Evolutionary conservation across 441 rosid species (phyloP).

Genomic region (Gossypium davidsonii): DNA sequence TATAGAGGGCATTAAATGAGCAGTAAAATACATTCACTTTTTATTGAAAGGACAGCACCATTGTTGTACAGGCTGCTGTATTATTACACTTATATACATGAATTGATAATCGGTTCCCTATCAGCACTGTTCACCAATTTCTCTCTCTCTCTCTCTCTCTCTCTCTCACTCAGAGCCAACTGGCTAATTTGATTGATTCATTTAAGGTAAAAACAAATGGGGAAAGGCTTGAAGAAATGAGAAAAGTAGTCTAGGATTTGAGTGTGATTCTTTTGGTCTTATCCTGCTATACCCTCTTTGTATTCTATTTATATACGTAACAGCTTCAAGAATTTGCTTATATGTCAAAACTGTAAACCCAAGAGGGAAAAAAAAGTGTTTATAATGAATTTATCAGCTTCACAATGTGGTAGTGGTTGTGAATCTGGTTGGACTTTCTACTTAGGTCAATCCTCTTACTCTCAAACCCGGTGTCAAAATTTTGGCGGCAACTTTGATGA

Average conservation of each 20-base stretch:
- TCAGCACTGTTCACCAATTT: conserved; percentile 18
- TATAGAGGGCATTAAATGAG: neutral
- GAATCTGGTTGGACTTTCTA: conserved; percentile 88
- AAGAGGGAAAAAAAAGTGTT: neutral
- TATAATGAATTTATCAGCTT: conserved; percentile 47
- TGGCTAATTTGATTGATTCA: conserved; percentile 44
- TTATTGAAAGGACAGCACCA: conserved; percentile 15
- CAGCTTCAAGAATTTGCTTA: neutral
- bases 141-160: neutral
- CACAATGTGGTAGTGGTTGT: conserved; percentile 55
- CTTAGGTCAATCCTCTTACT: conserved; percentile 52
- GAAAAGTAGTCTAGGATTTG: conserved; percentile 40
- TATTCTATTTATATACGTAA: conserved; percentile 19
- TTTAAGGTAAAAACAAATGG: conserved; percentile 18
- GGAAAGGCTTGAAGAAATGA: conserved; percentile 24
- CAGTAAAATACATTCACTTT: conserved; percentile 9
- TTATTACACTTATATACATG: conserved; percentile 16
- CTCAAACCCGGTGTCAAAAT: conserved; percentile 22
- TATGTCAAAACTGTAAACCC: neutral
- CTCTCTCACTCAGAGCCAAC: conserved; percentile 32
- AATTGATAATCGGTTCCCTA: conserved; percentile 15
- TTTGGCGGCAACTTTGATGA: conserved; percentile 19
- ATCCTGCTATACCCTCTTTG: conserved; percentile 1
- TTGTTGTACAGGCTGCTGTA: conserved; percentile 11
- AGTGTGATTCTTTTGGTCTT: conserved; percentile 27